phyloP scores from a whole-genome alignment of 192 early-diverging fungal genomes.

The Allomyces macrogynus region DNA sequence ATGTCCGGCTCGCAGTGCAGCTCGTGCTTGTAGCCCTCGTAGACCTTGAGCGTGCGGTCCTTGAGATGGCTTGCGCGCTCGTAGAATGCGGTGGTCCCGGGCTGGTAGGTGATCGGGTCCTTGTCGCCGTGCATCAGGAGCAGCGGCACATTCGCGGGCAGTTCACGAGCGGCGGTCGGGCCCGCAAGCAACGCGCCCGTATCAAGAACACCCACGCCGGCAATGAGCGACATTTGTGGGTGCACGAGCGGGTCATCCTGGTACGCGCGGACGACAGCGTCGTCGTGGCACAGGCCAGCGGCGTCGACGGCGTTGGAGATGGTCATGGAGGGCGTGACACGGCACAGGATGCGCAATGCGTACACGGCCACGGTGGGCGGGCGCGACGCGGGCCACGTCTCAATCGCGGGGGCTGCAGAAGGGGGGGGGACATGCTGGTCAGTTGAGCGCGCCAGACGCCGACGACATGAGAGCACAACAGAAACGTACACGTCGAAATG shows the following conservation, averaged over 20 bases:
- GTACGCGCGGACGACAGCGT: constrained; percentile 23
- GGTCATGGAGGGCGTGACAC: constrained; percentile 19
- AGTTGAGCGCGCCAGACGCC: constrained; percentile 11
- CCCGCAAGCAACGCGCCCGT: neutral
- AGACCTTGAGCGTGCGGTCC: neutral
- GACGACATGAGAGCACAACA: too few species aligned
- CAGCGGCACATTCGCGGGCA: neutral
- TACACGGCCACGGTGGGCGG: constrained; percentile 13
- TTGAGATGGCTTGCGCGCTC: neutral
- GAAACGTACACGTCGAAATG: constrained; percentile 2
- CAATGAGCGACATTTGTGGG: neutral
- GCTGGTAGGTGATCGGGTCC: neutral
- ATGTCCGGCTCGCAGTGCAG: neutral
- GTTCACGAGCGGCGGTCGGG: neutral
- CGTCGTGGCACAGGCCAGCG: constrained; percentile 17
- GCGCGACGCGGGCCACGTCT: constrained; percentile 5
- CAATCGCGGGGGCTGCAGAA: constrained; percentile 14
- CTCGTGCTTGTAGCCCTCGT: neutral
- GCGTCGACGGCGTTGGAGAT: constrained; percentile 20
- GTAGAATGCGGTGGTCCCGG: neutral
- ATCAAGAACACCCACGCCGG: neutral
- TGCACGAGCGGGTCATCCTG: constrained; percentile 33
- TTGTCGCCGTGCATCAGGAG: neutral
- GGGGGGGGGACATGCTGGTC: constrained; percentile 17
- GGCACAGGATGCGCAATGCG: constrained; percentile 12